Conservation (phyloP, 2,329 filamentous ascomycete genomes). For the Monosporascus cannonballus region DNA sequence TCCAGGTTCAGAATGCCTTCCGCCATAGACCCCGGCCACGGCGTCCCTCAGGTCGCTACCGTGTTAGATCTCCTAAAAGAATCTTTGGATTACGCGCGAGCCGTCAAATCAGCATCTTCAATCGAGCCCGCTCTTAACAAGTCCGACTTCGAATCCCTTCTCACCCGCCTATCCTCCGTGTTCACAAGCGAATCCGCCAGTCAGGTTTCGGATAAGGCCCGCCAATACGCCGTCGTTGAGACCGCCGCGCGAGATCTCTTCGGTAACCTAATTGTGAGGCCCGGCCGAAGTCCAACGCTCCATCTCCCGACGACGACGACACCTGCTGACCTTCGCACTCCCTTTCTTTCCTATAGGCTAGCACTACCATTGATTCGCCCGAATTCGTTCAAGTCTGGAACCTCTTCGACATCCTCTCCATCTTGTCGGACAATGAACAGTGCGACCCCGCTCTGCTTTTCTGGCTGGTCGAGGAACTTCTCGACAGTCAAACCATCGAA, state of each 20-base stretch:
- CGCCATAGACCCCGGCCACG: conserved; percentile 37
- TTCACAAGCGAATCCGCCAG: conserved; percentile 29
- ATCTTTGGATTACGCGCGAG: conserved; percentile 53
- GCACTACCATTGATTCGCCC: conserved; percentile 68
- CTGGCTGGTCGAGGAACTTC: conserved; percentile 86
- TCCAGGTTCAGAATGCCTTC: conserved; percentile 37
- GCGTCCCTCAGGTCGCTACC: conserved; percentile 46
- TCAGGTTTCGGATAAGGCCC: conserved; percentile 31
- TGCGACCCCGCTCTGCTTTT: conserved; percentile 77
- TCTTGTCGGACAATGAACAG: conserved; percentile 76
- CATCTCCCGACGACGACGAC: neutral
- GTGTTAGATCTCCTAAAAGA: conserved; percentile 49
- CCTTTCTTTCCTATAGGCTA: conserved; percentile 48
- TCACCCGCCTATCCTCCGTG: conserved; percentile 35
- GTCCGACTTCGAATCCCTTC: conserved; percentile 51
- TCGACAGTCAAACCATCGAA: conserved; percentile 92
- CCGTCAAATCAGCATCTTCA: conserved; percentile 50
- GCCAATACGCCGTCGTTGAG: conserved; percentile 69
- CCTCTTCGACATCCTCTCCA: conserved; percentile 82
- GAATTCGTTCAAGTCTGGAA: conserved; percentile 87
- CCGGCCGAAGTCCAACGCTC: neutral
- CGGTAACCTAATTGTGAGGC: conserved; percentile 67
- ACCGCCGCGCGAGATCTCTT: conserved; percentile 78
- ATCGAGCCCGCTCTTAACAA: conserved; percentile 74
- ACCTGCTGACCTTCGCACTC: conserved; percentile 25